phyloP scores from a whole-genome alignment of 225 moss, liverwort and hornwort species.

The Sphagnum tenellum region DNA sequence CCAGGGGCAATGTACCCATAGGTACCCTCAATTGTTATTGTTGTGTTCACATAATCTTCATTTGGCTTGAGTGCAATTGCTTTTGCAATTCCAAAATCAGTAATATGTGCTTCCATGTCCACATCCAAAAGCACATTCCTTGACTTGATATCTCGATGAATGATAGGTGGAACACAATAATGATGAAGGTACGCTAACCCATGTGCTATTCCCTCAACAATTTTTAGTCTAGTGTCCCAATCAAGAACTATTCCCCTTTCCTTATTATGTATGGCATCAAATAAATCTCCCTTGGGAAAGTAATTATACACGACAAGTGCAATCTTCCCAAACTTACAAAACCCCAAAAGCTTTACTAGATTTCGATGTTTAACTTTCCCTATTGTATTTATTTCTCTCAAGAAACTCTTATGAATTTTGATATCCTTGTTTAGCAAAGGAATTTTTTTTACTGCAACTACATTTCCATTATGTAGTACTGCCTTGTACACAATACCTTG shows the following conservation, averaged over 20 bases:
- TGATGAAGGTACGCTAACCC: constrained; percentile 69
- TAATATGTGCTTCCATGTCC: constrained; percentile 53
- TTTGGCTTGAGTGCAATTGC: constrained; percentile 40
- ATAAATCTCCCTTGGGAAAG: constrained; percentile 55
- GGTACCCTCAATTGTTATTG: constrained; percentile 36
- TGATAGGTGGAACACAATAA: constrained; percentile 47
- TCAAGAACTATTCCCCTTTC: constrained; percentile 27
- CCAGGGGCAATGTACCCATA: constrained; percentile 76
- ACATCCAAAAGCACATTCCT: constrained; percentile 61
- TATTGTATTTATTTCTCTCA: constrained; percentile 49
- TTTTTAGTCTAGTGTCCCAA: constrained; percentile 45
- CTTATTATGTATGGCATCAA: constrained; percentile 45
- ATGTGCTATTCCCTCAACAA: constrained; percentile 52
- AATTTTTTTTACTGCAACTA: constrained; percentile 48
- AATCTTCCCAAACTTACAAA: constrained; percentile 48
- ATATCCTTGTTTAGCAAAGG: constrained; percentile 27
- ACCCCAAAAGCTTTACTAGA: constrained; percentile 52
- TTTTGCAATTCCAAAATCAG: constrained; percentile 61
- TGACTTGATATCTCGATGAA: constrained; percentile 60
- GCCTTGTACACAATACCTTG: constrained; percentile 59
- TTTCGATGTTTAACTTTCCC: constrained; percentile 51
- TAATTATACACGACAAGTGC: constrained; percentile 54
- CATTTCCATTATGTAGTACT: constrained; percentile 14
- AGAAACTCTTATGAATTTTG: constrained; percentile 42
- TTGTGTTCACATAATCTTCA: constrained; percentile 22